Conservation (phyloP, 768 basidiomycete genomes). For the Gautieria morchelliformis region DNA sequence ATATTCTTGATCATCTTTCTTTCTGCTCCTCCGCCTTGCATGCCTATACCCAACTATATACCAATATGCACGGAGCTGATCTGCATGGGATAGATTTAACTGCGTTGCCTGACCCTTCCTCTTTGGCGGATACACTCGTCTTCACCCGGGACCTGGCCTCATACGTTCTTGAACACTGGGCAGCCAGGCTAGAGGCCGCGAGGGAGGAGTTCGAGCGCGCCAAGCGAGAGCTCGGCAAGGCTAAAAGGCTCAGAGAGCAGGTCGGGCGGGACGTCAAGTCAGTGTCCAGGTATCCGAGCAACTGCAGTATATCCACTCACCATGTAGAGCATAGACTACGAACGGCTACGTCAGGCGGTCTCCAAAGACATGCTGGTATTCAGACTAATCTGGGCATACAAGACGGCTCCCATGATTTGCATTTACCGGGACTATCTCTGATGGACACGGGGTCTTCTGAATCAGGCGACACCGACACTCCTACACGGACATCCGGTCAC, state of each 20-base stretch:
- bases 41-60: not conserved
- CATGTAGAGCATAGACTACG: too few species aligned
- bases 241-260: not conserved
- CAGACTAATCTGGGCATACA: too few species aligned
- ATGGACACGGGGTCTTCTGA: too few species aligned
- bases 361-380: too few species aligned
- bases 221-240: not conserved
- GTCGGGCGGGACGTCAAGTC: not conserved
- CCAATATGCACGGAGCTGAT: not conserved
- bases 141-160: not conserved
- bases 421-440: too few species aligned
- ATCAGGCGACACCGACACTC: too few species aligned
- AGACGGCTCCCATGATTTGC: too few species aligned
- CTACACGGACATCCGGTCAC: too few species aligned
- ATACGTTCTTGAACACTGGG: conserved; percentile 6
- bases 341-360: too few species aligned
- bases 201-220: not conserved
- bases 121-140: not conserved
- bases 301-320: not conserved
- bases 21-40: conserved; percentile 5
- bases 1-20: conserved; percentile 4
- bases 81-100: not conserved
- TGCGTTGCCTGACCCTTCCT: not conserved
- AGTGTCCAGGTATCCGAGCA: not conserved
- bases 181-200: not conserved